Base-by-base conservation (phyloP, 208 protist genomes). In the Crithidia sp. region DNA sequence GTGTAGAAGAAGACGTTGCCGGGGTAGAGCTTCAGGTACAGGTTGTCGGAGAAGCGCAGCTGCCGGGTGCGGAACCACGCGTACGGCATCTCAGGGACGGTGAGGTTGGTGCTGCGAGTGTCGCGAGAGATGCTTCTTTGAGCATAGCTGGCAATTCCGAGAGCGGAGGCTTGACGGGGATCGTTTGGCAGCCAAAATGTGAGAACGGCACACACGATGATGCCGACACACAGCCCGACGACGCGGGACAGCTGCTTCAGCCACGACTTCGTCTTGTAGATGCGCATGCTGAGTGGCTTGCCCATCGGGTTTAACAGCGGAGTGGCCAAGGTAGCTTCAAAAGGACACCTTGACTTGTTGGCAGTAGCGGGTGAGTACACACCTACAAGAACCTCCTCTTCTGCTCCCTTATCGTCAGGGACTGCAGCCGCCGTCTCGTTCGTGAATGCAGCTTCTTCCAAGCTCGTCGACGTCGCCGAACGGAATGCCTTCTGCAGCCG, bases 1-100 rank as follows among this genome's bases (percentile, higher is more conserved):
- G 47, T 57, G 58, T 82, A 92, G 60, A 90, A 90, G 71, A 92
- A 83, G 9, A 90, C 55, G 66, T 89, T 92, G 66, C 80, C 79
- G 36, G 87, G 87, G 65, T 77, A 92, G 40, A 88, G 52, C 59
- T 92, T 92, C 64, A 92, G 71, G 13, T 72, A 62, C 45, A 85
- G 37, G 41, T 64, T 13, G 1, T 82, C 67, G 9, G 70, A 82
- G 52, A 79, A 41, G 40, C 64, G 66, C 37, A 84, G 72, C 49
- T 86, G 66, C 4, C 63, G 60, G 10, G 87, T 87, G 44, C 67
- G 71, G 50, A 90, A 70, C 64, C 69, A 83, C 50, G 87, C 81
- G 64, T 74, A 58, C 7, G 79, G 81, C 40, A 87, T 64, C 56
- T 92, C 87, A 3, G 87, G 82, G 19, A 76, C 76, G 5, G 75